A percentile compares a stretch with the other conserved stretches of the same genome.
phyloP scores from a whole-genome alignment of 2,329 filamentous ascomycete species.

The Gaeumannomyces tritici region DNA sequence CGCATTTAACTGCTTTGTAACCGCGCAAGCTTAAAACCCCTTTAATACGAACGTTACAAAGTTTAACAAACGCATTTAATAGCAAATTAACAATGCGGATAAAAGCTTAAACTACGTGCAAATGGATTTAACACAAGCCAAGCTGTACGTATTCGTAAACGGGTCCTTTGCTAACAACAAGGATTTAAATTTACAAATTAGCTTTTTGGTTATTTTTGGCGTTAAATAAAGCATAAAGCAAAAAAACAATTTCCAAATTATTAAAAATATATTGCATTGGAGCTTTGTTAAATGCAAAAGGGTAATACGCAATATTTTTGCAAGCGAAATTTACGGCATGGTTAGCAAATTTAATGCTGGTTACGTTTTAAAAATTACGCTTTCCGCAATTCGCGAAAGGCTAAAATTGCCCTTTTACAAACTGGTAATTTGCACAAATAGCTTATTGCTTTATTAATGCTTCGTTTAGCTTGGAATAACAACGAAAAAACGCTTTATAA shows the following conservation, averaged over 20 bases:
- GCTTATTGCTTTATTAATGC: background rate
- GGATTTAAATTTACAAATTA: background rate
- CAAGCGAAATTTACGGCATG: no score
- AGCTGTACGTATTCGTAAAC: background rate
- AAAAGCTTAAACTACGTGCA: background rate
- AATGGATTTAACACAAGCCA: background rate
- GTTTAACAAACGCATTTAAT: background rate
- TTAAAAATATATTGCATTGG: background rate
- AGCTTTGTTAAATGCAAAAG: background rate
- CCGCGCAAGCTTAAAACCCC: background rate
- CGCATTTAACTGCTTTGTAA: background rate
- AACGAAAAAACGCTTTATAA: background rate
- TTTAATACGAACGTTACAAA: background rate
- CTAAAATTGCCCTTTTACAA: background rate
- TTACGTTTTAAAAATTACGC: background rate
- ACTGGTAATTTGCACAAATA: background rate
- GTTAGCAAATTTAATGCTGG: background rate
- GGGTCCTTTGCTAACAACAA: background rate
- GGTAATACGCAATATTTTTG: background rate
- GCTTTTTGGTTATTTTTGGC: background rate
- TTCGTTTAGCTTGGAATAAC: background rate
- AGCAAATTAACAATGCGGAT: background rate
- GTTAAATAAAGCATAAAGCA: background rate
- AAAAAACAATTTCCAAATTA: no score
- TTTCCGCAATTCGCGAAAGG: background rate